Evolutionary conservation across 139 green algal species (phyloP).

Genomic region (Volvox africanus): DNA sequence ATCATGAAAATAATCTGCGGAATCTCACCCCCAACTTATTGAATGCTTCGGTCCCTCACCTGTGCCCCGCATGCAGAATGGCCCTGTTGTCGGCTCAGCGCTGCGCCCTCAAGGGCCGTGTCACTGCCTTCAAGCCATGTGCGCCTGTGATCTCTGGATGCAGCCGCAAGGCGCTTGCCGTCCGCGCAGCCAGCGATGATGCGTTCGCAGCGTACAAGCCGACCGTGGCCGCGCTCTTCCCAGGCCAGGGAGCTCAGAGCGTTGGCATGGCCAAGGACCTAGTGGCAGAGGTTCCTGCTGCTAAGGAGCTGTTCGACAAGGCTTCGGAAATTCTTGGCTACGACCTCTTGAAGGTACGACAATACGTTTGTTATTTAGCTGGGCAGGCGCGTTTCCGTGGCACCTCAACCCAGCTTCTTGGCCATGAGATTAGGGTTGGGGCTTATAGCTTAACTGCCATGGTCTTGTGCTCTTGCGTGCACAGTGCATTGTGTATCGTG

Average conservation of each 20-base stretch:
- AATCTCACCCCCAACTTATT: too few species aligned
- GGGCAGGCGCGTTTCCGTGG: too few species aligned
- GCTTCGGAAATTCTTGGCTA: constrained; percentile 97
- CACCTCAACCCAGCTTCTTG: too few species aligned
- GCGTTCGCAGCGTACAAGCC: constrained; percentile 92
- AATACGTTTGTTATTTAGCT: too few species aligned
- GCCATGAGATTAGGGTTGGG: too few species aligned
- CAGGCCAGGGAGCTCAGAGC: constrained; percentile 91
- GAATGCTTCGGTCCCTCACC: too few species aligned
- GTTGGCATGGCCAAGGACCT: constrained; percentile 90
- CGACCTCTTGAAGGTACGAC: constrained; percentile 93
- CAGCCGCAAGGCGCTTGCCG: constrained; percentile 9
- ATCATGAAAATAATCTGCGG: too few species aligned
- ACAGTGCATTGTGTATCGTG: too few species aligned
- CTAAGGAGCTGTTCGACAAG: constrained; percentile 94
- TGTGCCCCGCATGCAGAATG: constrained; percentile 11
- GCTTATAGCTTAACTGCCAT: too few species aligned
- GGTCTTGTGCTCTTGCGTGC: too few species aligned
- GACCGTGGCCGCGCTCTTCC: constrained; percentile 95
- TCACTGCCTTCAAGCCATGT: constrained; percentile 17
- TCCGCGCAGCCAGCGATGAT: constrained; percentile 66
- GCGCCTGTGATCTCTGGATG: background rate
- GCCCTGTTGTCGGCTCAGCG: constrained; percentile 19
- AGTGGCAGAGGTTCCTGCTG: constrained; percentile 82
- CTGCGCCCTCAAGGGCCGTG: constrained; percentile 34